Conservation (phyloP, 306 rosid genomes). For the Trifolium repens region DNA sequence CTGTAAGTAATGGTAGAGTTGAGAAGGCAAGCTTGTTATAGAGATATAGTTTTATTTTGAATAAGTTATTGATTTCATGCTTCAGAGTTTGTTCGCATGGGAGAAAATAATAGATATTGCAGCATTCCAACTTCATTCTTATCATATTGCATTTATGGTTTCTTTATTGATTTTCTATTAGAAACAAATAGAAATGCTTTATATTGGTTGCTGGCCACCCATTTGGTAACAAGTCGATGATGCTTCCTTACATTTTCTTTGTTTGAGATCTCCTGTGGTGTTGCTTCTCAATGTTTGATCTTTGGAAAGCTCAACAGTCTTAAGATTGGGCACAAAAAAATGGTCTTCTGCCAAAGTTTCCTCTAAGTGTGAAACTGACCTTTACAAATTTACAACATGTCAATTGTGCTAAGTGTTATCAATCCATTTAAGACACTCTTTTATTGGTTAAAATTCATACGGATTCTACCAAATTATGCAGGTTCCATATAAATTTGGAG, state of each 20-base stretch:
- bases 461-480: too few relatives aligned
- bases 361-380: too few relatives aligned
- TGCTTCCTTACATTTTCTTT: neutral
- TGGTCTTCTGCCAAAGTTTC: neutral
- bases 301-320: neutral
- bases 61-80: neutral
- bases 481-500: too few relatives aligned
- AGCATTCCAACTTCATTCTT: neutral
- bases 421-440: too few relatives aligned
- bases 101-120: neutral
- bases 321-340: neutral
- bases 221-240: neutral
- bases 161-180: neutral
- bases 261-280: neutral
- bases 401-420: too few relatives aligned
- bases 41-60: constrained; percentile 5
- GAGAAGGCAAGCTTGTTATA: neutral
- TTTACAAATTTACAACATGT: too few relatives aligned
- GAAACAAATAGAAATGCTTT: neutral
- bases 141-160: neutral
- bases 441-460: too few relatives aligned
- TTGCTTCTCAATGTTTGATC: neutral
- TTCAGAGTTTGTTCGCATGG: neutral
- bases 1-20: neutral
- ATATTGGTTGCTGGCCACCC: neutral